These are phyloP conservation scores for Cornus florida DNA, from an alignment of 148 eudicot species.

Conservation along the genomic window DNA sequence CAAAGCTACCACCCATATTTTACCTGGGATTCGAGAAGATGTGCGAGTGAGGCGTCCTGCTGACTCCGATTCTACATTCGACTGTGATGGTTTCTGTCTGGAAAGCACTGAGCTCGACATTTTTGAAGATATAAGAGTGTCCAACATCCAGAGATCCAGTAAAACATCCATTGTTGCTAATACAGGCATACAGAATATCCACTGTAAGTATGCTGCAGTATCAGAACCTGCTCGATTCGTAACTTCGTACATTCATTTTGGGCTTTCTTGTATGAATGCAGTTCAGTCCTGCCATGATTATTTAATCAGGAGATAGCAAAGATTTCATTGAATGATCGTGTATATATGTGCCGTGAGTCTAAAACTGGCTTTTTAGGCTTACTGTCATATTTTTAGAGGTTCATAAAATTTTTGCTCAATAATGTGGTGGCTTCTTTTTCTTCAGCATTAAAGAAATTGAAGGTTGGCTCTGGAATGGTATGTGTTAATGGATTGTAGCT, in stretches of 20 bases:
- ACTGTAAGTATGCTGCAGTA: conserved; percentile 19
- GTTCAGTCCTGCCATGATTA: neutral
- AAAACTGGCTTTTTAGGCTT: neutral
- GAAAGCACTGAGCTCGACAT: conserved; percentile 16
- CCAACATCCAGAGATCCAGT: conserved; percentile 22
- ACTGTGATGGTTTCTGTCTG: conserved; percentile 19
- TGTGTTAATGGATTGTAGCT: conserved; percentile 8
- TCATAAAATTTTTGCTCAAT: neutral
- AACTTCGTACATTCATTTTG: neutral
- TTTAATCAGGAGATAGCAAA: neutral
- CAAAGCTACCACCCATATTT: conserved; percentile 20
- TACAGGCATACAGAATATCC: conserved; percentile 18
- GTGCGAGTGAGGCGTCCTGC: conserved; percentile 17
- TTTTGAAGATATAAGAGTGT: conserved; percentile 16
- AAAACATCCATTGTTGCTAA: conserved; percentile 21
- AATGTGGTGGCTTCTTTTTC: conserved; percentile 5
- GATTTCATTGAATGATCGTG: neutral
- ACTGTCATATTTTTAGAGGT: neutral
- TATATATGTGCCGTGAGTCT: neutral
- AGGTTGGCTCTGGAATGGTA: conserved; percentile 33
- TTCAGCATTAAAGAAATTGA: conserved; percentile 35
- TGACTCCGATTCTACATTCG: conserved; percentile 8
- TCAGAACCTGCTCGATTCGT: neutral
- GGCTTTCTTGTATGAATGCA: neutral
- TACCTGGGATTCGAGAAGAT: conserved; percentile 16